phyloP scores from a whole-genome alignment of 139 green algal species.

The Chlamydomonas eustigma region DNA sequence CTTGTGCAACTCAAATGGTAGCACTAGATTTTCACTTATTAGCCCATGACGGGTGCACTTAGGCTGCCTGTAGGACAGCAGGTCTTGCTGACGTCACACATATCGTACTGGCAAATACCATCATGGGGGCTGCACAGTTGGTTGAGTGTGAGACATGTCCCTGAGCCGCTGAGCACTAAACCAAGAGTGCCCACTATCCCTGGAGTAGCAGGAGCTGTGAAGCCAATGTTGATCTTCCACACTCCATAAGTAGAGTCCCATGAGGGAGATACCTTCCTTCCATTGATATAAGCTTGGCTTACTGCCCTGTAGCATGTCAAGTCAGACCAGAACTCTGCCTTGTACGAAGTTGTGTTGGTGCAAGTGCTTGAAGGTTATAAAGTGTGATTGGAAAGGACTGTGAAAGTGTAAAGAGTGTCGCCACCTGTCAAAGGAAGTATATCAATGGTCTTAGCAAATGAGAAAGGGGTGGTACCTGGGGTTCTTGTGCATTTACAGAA shows the following conservation, averaged over 20 bases:
- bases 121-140: conserved; percentile 1
- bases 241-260: conserved; percentile 3
- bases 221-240: neutral
- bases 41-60: neutral
- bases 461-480: neutral
- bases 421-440: neutral
- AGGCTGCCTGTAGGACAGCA: neutral
- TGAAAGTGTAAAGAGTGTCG: conserved; percentile 12
- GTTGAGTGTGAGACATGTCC: conserved; percentile 7
- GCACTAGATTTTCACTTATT: too few species aligned
- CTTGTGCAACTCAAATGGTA: too few species aligned
- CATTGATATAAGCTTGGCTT: conserved; percentile 5
- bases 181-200: neutral
- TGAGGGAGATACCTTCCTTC: neutral
- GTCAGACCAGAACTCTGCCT: conserved; percentile 13
- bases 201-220: neutral
- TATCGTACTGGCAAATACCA: neutral
- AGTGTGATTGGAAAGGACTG: neutral
- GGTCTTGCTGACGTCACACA: neutral
- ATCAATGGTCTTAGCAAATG: neutral
- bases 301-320: conserved; percentile 2
- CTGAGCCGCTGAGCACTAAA: neutral
- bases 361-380: neutral
- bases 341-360: conserved; percentile 11
- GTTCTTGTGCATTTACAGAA: conserved; percentile 5